phyloP scores from a whole-genome alignment of 208 protist species.

The Leishmania lainsoni region DNA sequence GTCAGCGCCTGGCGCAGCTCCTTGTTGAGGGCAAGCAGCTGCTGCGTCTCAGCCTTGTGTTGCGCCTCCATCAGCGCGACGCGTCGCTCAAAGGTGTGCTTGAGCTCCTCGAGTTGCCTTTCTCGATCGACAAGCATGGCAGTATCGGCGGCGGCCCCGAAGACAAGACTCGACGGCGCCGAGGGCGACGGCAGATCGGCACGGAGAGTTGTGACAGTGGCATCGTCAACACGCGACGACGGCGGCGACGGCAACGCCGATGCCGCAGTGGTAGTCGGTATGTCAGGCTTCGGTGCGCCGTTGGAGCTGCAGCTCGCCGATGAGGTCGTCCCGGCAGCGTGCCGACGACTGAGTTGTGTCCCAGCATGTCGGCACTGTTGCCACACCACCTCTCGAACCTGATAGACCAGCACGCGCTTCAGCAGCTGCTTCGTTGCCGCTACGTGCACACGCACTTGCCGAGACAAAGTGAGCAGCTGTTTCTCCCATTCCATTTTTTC shows the following conservation, averaged over 20 bases:
- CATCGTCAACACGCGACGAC: not conserved
- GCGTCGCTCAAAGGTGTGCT: constrained; percentile 45
- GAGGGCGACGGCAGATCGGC: not conserved
- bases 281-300: not conserved
- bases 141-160: constrained; percentile 5
- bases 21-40: constrained; percentile 58
- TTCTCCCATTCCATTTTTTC: constrained; percentile 28
- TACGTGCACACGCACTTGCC: constrained; percentile 31
- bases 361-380: constrained; percentile 15
- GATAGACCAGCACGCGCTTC: constrained; percentile 20
- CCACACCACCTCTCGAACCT: constrained; percentile 26
- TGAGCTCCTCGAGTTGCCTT: constrained; percentile 44
- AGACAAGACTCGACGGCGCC: not conserved
- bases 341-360: not conserved
- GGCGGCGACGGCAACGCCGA: not conserved
- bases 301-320: not conserved
- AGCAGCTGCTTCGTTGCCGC: constrained; percentile 36
- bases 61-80: constrained; percentile 49
- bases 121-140: constrained; percentile 30
- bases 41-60: constrained; percentile 47
- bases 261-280: not conserved
- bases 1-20: constrained; percentile 66
- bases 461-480: constrained; percentile 5
- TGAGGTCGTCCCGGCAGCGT: not conserved
- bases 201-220: no score